A percentile compares a stretch with the other conserved stretches of the same genome.
These are phyloP conservation scores for Saprolegnia parasitica DNA, from an alignment of 352 stramenopile species.

Conservation along the genomic window DNA sequence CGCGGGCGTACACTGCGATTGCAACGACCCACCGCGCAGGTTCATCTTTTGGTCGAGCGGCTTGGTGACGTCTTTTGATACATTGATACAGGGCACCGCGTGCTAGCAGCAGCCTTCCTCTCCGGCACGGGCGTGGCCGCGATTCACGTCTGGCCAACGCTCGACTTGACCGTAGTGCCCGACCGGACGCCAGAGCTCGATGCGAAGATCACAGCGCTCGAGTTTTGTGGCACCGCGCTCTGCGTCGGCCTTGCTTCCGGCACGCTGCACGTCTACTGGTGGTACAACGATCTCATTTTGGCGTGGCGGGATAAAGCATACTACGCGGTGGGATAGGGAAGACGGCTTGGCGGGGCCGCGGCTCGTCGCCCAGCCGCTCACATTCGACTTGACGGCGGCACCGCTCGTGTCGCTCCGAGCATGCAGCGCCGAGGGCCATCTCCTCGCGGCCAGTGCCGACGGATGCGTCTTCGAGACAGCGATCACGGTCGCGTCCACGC, in stretches of 20 bases:
- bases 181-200: not conserved
- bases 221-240: not conserved
- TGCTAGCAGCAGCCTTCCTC: not conserved
- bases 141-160: not conserved
- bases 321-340: not conserved
- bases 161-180: not conserved
- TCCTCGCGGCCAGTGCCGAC: not conserved
- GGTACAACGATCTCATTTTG: not conserved
- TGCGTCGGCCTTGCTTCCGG: conserved; percentile 3
- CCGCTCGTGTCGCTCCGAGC: not conserved
- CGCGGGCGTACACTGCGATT: not conserved
- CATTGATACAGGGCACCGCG: not conserved
- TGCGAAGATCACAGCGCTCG: not conserved
- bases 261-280: conserved; percentile 5
- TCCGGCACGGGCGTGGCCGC: not conserved
- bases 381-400: conserved; percentile 3
- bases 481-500: not conserved
- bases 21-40: not conserved
- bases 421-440: not conserved
- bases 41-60: not conserved
- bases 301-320: too few relatives aligned
- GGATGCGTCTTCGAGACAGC: not conserved
- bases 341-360: not conserved
- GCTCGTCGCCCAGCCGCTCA: not conserved
- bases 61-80: not conserved